Evolutionary conservation across 768 basidiomycete genomes (phyloP), one percentile per base, ranked within the genome.

Genomic region (Suillus fuscotomentosus): DNA sequence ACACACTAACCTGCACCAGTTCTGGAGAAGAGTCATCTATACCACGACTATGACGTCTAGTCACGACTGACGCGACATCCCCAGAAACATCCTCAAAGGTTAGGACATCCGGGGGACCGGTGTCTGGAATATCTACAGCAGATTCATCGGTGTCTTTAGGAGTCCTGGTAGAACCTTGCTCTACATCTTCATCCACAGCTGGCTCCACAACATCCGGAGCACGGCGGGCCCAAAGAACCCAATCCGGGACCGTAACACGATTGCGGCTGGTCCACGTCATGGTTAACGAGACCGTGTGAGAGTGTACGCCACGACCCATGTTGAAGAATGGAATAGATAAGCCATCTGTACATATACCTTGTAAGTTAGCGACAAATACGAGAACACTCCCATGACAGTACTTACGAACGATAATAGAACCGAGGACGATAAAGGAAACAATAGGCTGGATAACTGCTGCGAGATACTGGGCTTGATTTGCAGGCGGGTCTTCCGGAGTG

Each of bases 371-470:
- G 24, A 43, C 2, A 56, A 14, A 17, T 45, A 61, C 34, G 24
- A 34, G 5, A 54, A 24, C 56, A 27, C 63, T 55, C 22, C 36
- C 11, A 50, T 27, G n/a, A 48, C 31, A 60, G 15, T 64, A 74
- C 89, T 70, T 74, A 92, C 92, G 93, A 61, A 88, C 83, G 69
- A 97, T 77, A 70, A 97, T 94, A 3, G 95, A 97, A 5, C 86
- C 83, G 2, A 98, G 80, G 3, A 98, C 94, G 53, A 97, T 78
- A 73, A 97, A 98, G 8, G 91, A 82, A 0, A 95, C 92, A 56
- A 98, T 89, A 1, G 94, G 92, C 68, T 94, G 87, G 14, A 97
- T 81, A 8, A 79, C 82, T 5, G 85, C 83, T 0, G 89, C 85
- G n/a, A 98, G 82, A 17, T 89, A 68, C 67, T 97, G 93, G 55